phyloP scores from a whole-genome alignment of 495 filamentous ascomycete genomes.

The Penicillium manginii region DNA sequence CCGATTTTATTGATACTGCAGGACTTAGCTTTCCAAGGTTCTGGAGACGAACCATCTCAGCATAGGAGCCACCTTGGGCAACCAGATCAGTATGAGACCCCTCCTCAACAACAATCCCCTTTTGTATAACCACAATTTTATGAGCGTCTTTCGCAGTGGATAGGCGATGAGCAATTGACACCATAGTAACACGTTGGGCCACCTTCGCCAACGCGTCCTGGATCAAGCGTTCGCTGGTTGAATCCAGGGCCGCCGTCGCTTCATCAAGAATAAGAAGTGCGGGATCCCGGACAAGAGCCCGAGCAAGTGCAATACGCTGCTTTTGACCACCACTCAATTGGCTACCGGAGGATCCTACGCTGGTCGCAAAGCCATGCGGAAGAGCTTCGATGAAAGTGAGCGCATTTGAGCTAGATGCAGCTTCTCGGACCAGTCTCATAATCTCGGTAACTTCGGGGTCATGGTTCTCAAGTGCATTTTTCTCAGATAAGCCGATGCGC shows the following conservation, averaged over 20 bases:
- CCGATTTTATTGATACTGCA: slow-evolving; percentile 2
- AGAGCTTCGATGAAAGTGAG: slow-evolving; percentile 49
- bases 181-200: slow-evolving; percentile 39
- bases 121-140: slow-evolving; percentile 60
- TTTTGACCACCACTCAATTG: slow-evolving; percentile 64
- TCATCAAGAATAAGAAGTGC: slow-evolving; percentile 79
- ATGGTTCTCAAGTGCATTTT: slow-evolving; percentile 18
- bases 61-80: slow-evolving; percentile 41
- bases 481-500: slow-evolving; percentile 30
- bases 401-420: slow-evolving; percentile 42
- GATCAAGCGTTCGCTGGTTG: slow-evolving; percentile 52
- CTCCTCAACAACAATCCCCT: slow-evolving; percentile 55
- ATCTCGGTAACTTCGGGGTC: slow-evolving; percentile 37
- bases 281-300: slow-evolving; percentile 73
- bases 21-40: slow-evolving; percentile 30
- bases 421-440: slow-evolving; percentile 40
- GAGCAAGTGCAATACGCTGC: slow-evolving; percentile 66
- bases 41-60: slow-evolving; percentile 43
- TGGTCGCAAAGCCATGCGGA: slow-evolving; percentile 52
- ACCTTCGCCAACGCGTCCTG: slow-evolving; percentile 49
- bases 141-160: slow-evolving; percentile 58
- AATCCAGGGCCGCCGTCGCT: slow-evolving; percentile 65
- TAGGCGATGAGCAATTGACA: slow-evolving; percentile 47
- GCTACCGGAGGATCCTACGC: slow-evolving; percentile 55
- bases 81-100: slow-evolving; percentile 48